Conservation (phyloP, 1,284 basidiomycete species). For the Marasmius oreades region DNA sequence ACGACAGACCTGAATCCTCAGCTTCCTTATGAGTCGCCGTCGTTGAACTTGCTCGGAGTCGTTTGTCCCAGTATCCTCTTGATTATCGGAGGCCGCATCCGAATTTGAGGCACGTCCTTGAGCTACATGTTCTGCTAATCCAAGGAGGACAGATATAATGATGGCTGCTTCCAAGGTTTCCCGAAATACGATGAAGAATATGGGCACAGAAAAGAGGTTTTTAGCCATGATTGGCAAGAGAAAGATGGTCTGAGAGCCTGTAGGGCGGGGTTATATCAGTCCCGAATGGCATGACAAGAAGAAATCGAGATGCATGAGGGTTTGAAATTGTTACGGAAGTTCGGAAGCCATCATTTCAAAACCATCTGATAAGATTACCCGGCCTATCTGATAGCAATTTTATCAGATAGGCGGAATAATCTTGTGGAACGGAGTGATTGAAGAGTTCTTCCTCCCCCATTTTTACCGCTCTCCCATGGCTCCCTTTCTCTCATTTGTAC, state of each 20-base stretch:
- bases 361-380: constrained; percentile 18
- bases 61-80: constrained; percentile 11
- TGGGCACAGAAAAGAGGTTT: constrained; percentile 73
- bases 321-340: not conserved
- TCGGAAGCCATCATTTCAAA: not conserved
- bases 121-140: constrained; percentile 74
- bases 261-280: no score
- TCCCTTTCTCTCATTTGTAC: no score
- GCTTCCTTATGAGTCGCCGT: constrained; percentile 51
- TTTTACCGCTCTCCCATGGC: no score
- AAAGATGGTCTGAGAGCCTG: no score
- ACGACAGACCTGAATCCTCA: constrained; percentile 55
- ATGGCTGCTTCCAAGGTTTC: constrained; percentile 88
- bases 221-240: constrained; percentile 40
- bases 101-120: constrained; percentile 24
- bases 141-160: constrained; percentile 85
- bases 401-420: no score
- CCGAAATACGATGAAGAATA: constrained; percentile 88
- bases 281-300: no score
- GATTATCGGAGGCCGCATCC: constrained; percentile 12
- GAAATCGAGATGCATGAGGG: not conserved
- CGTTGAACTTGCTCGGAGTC: constrained; percentile 29
- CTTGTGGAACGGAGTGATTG: no score
- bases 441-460: no score
- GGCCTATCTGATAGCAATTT: not conserved